Conservation (phyloP, 2,329 filamentous ascomycete species). For the Monosporascus ibericus region DNA sequence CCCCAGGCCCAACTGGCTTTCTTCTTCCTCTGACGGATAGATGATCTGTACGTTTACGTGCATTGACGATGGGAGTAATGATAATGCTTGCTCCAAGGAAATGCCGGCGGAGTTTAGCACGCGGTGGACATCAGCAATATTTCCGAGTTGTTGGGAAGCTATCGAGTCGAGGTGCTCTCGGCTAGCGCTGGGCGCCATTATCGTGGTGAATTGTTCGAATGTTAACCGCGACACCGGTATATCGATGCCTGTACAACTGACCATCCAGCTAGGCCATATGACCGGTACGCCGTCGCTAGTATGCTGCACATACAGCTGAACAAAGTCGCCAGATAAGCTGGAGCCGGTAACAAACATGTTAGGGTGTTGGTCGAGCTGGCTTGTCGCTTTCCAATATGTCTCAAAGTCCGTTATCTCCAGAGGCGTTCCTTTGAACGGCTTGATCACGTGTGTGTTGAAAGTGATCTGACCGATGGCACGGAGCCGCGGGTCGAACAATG, state of each 20-base stretch:
- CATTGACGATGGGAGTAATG: conserved; percentile 68
- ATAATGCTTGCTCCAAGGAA: conserved; percentile 71
- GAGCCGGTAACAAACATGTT: conserved; percentile 90
- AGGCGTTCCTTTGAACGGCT: conserved; percentile 86
- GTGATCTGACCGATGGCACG: conserved; percentile 89
- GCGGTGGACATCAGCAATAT: conserved; percentile 62
- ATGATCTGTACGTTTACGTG: conserved; percentile 90
- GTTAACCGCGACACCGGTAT: conserved; percentile 77
- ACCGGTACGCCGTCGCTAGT: conserved; percentile 84
- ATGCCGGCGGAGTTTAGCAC: conserved; percentile 70
- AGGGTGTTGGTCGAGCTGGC: conserved; percentile 78
- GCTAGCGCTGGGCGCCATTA: conserved; percentile 38
- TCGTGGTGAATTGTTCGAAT: conserved; percentile 61
- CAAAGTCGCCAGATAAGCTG: conserved; percentile 91
- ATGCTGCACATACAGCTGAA: conserved; percentile 84
- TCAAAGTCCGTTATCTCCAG: conserved; percentile 97
- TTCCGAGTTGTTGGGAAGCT: conserved; percentile 40
- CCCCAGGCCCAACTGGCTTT: conserved; percentile 61
- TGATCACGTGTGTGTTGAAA: conserved; percentile 94
- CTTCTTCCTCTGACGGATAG: conserved; percentile 73
- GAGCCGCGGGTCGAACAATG: conserved; percentile 86
- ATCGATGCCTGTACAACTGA: conserved; percentile 69
- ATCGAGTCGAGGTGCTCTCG: conserved; percentile 38
- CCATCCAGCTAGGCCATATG: conserved; percentile 79
- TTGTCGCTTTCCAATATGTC: conserved; percentile 98